A percentile compares a stretch with the other conserved stretches of the same genome.
Evolutionary conservation across 1,284 basidiomycete genomes (phyloP).

Genomic region (Golubevia sp.): DNA sequence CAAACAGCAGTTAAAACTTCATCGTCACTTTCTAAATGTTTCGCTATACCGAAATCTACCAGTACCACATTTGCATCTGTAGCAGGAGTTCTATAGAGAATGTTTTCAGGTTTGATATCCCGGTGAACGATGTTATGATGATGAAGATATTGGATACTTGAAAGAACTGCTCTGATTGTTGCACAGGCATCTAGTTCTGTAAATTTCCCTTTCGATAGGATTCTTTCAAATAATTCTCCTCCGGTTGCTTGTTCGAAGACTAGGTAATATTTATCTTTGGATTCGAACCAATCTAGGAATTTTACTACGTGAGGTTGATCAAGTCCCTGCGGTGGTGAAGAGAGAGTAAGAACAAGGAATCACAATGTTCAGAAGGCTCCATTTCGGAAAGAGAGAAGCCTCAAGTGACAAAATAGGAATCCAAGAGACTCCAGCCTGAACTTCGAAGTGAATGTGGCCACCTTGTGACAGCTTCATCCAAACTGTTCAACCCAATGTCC

Average conservation of each 20-base stretch:
- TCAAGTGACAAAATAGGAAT: too few species aligned
- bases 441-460: too few species aligned
- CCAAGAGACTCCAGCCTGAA: too few species aligned
- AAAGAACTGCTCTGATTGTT: constrained; percentile 45
- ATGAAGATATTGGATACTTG: constrained; percentile 55
- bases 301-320: constrained; percentile 67
- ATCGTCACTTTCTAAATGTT: constrained; percentile 77
- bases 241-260: constrained; percentile 63
- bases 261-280: constrained; percentile 59
- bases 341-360: too few species aligned
- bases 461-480: too few species aligned
- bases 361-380: too few species aligned
- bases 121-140: constrained; percentile 54
- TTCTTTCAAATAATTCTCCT: constrained; percentile 62
- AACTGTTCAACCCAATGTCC: too few species aligned
- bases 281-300: constrained; percentile 61
- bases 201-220: constrained; percentile 53
- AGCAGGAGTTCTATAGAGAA: constrained; percentile 78
- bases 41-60: constrained; percentile 93
- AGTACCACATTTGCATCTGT: constrained; percentile 65
- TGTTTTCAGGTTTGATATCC: constrained; percentile 75
- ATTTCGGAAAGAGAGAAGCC: too few species aligned
- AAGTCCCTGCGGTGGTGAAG: constrained; percentile 27
- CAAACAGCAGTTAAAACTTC: constrained; percentile 81
- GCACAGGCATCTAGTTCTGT: constrained; percentile 58